Conservation (phyloP, 768 basidiomycete species). For the Agrocybe praecox region DNA sequence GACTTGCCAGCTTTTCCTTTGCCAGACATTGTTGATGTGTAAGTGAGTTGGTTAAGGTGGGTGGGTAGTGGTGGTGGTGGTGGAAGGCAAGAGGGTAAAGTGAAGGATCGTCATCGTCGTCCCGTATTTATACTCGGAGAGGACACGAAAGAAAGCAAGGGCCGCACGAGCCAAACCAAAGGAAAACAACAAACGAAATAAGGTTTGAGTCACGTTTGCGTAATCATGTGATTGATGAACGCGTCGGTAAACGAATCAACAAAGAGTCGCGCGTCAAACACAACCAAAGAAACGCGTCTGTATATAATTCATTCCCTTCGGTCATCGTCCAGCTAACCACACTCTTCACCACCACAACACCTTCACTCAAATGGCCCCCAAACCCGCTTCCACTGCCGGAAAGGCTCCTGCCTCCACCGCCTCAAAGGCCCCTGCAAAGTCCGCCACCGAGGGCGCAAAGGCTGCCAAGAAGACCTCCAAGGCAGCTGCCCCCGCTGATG, state of each 20-base stretch:
- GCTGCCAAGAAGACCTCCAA: slow-evolving; percentile 82
- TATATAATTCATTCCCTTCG: slow-evolving; percentile 34
- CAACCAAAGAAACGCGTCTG: slow-evolving; percentile 42
- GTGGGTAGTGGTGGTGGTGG: slow-evolving; percentile 18
- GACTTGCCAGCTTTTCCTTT: slow-evolving; percentile 43
- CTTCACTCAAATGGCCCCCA: slow-evolving; percentile 65
- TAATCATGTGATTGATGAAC: slow-evolving; percentile 25
- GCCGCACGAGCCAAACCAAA: slow-evolving; percentile 28
- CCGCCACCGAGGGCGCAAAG: slow-evolving; percentile 57
- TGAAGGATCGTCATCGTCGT: slow-evolving; percentile 21
- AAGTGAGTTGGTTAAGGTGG: slow-evolving; percentile 21
- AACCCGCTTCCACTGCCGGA: slow-evolving; percentile 84
- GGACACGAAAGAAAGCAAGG: slow-evolving; percentile 13
- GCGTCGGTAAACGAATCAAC: slow-evolving; percentile 49
- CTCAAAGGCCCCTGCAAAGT: slow-evolving; percentile 76
- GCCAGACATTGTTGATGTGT: slow-evolving; percentile 43
- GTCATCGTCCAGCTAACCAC: slow-evolving; percentile 34
- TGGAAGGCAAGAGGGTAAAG: slow-evolving; percentile 21
- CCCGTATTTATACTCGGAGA: slow-evolving; percentile 38
- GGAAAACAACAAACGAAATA: slow-evolving; percentile 28
- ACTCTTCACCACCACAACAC: slow-evolving; percentile 32
- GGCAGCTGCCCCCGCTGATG: slow-evolving; percentile 63
- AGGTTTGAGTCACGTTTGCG: slow-evolving; percentile 12
- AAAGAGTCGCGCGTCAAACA: slow-evolving; percentile 44
- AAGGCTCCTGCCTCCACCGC: slow-evolving; percentile 75